Evolutionary conservation across 2,329 filamentous ascomycete genomes (phyloP), one percentile per base, ranked within the genome.

Genomic region (Fusarium caatingaense): DNA sequence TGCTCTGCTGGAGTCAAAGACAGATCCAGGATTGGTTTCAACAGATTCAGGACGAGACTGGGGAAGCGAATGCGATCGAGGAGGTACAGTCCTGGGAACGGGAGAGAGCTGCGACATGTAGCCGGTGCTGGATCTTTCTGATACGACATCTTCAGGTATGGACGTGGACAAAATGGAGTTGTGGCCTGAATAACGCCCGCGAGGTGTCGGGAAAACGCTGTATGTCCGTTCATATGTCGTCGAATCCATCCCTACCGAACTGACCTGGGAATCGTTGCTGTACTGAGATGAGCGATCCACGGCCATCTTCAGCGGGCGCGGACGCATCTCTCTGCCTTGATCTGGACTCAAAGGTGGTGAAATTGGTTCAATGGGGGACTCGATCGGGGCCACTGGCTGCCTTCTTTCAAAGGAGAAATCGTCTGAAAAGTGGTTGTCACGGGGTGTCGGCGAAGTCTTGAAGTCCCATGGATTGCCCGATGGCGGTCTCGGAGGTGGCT

Each of bases 401-500:
- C 76, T 65, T 27, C 76, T 71, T 46, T 76, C 68, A 16, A 74
- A 70, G 18, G 73, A 64, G 12, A 73, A 70, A 34, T 75, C 71
- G 11, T 70, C 73, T 20, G 67, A 46, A 32, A 66, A 64, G 4
- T 68, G 68, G 5, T 55, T 67, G 32, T 77, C 74, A 8, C 64
- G 63, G n/a, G 54, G 60, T 18, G 54, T 56, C 20, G 72, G 73
- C 20, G 70, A 64, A 30, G 63, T 28, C 28, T 64, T 64, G 37
- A 80, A 71, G 60, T 84, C 80, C 83, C 83, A 85, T 9, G 83
- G 83, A 55, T 84, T 81, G 13, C 77, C 64, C 9, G 80, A 82
- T 12, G 83, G 82, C 5, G 81, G 82, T n/a, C 72, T 67, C 8
- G 78, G 76, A 3, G 77, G 72, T 23, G 69, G 68, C 50, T 74